A percentile compares a stretch with the other conserved stretches of the same genome.
Conservation (phyloP, 225 moss, liverwort and hornwort genomes). For the Thuidium tamariscinum region DNA sequence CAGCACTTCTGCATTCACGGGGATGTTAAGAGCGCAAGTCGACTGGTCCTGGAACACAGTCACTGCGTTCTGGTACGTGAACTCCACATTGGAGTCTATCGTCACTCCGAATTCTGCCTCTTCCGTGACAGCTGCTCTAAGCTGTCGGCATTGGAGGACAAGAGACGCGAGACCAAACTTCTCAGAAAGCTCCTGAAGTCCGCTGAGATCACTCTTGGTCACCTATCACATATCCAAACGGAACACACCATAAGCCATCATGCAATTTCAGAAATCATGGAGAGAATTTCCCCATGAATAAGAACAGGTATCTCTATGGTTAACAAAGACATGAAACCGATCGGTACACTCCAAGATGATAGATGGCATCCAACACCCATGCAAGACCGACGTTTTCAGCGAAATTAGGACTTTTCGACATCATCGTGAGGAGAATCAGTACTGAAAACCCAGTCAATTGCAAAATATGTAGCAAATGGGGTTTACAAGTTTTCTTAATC, state of each 20-base stretch:
- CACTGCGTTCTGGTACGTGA: conserved; percentile 21
- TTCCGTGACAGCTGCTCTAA: conserved; percentile 4
- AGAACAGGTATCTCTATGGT: background rate
- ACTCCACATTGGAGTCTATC: conserved; percentile 8
- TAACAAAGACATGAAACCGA: background rate
- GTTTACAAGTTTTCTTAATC: background rate
- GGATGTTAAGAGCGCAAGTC: conserved; percentile 36
- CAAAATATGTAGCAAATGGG: background rate
- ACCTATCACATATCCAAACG: conserved; percentile 26
- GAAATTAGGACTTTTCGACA: background rate
- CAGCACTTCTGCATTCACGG: conserved; percentile 45
- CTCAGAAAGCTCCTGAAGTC: conserved; percentile 45
- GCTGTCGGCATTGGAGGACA: conserved; percentile 44
- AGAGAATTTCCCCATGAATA: background rate
- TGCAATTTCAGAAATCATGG: background rate
- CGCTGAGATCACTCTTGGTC: conserved; percentile 25
- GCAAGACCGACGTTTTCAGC: background rate
- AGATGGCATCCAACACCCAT: background rate
- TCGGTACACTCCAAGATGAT: background rate
- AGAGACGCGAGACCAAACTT: conserved; percentile 58
- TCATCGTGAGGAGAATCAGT: background rate
- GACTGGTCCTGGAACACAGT: conserved; percentile 17
- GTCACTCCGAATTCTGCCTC: conserved; percentile 1
- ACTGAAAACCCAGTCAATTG: background rate
- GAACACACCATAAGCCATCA: background rate